Evolutionary conservation across 768 basidiomycete species (phyloP), one percentile per base, ranked within the genome.

Genomic region (Lactifluus pinguis): DNA sequence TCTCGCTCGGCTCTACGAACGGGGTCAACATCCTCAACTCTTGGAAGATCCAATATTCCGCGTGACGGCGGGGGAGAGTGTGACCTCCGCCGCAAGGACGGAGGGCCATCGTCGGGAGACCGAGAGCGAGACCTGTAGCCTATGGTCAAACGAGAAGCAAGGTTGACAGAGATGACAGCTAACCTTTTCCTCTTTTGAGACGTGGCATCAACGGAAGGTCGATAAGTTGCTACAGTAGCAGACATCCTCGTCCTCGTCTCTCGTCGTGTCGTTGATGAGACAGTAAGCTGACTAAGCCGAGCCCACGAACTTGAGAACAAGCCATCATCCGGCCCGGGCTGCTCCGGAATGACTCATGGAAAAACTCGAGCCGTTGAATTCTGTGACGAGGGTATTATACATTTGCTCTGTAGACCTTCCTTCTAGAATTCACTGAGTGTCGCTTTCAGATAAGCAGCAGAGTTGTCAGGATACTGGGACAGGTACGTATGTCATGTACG

Each of bases 1-100:
- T 94, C 90, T 49, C 92, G 84, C 68, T 92, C 83, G 0, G 84
- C 82, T 29, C 83, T 79, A 39, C 91, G 84, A 8, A 81, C 75
- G 14, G 90, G 92, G 71, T 94, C 91, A 17, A 81, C 84, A 71
- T 94, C 92, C 29, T 71, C 72, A 14, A 92, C 81, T 68, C 71
- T 75, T 6, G 82, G 83, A 0, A 77, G 62, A 52, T 75, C 75
- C 4, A 80, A 56, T 6, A 58, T 10, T 1, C 69, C 73, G 14
- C 67, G 65, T 11, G 67, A 69, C 30, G 71, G 57, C 2, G 68
- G 69, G 9, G 74, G 72, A 19, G 80, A 80, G 30, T 67, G 65
- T 2, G 78, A 79, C 62, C 79, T 69, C 53, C 77, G 76, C 30
- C 79, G 75, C 49, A 69, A 74, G 32, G 73, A 59, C 17, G 79